Evolutionary conservation across 108 stramenopile genomes (phyloP).

Genomic region (Conticribra weissflogii): DNA sequence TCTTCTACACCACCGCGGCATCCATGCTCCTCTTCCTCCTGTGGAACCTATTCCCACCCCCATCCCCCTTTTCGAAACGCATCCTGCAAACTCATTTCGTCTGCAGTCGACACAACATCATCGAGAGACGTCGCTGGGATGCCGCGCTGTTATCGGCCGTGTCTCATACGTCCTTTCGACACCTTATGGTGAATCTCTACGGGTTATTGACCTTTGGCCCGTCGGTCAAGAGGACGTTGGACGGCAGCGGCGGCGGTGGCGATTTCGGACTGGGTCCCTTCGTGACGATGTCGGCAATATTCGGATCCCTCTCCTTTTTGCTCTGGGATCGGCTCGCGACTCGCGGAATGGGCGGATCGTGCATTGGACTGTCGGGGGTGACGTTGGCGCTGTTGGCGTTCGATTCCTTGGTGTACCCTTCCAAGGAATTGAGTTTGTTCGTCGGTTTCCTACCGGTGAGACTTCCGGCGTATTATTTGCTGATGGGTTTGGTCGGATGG

Average conservation of each 20-base stretch:
- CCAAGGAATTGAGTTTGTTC: slow-evolving; percentile 51
- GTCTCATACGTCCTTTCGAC: slow-evolving; percentile 63
- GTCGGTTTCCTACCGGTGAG: slow-evolving; percentile 62
- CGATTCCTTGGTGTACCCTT: slow-evolving; percentile 54
- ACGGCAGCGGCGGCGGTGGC: slow-evolving; percentile 17
- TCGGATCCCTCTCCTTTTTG: too few relatives aligned
- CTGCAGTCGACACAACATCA: slow-evolving; percentile 51
- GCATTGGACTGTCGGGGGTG: slow-evolving; percentile 75
- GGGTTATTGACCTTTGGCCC: slow-evolving; percentile 63
- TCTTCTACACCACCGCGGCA: slow-evolving; percentile 27
- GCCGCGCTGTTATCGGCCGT: slow-evolving; percentile 57
- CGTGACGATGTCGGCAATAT: slow-evolving; percentile 53
- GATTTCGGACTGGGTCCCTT: slow-evolving; percentile 62
- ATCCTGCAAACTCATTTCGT: slow-evolving; percentile 59
- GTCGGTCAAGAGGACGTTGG: slow-evolving; percentile 25
- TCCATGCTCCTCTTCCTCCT: slow-evolving; percentile 54
- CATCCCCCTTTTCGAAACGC: slow-evolving; percentile 1
- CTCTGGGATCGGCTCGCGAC: too few relatives aligned
- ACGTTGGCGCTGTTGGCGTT: slow-evolving; percentile 69
- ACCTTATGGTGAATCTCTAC: slow-evolving; percentile 64
- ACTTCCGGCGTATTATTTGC: slow-evolving; percentile 56
- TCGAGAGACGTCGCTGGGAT: slow-evolving; percentile 41
- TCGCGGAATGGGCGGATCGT: too few relatives aligned
- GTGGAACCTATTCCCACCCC: slow-evolving; percentile 61
- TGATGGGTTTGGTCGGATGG: slow-evolving; percentile 44